Evolutionary conservation across 208 protist species (phyloP).

Genomic region (Leishmania tropica): DNA sequence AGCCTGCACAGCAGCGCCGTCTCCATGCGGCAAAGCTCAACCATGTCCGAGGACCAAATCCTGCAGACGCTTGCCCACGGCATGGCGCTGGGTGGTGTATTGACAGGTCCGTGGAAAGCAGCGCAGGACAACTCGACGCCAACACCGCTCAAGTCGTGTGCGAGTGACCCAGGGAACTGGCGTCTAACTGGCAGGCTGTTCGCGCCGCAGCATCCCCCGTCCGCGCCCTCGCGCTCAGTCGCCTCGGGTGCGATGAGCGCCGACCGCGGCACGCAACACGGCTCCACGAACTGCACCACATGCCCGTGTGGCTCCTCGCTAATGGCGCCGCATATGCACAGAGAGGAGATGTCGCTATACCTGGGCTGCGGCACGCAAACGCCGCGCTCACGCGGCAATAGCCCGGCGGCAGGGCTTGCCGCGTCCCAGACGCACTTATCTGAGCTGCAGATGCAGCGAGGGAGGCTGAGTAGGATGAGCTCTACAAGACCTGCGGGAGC

Average conservation of each 20-base stretch:
- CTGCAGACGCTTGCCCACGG: conserved; percentile 37
- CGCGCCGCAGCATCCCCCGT: not conserved
- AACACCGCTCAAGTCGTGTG: not conserved
- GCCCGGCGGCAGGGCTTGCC: not conserved
- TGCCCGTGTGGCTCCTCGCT: not conserved
- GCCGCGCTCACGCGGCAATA: not conserved
- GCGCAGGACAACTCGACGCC: not conserved
- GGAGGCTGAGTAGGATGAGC: not conserved
- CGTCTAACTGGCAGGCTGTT: not conserved
- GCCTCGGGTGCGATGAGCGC: not conserved
- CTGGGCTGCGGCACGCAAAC: not conserved
- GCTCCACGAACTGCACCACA: not conserved
- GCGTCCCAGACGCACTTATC: not conserved
- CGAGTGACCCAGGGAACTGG: not conserved
- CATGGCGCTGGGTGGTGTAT: conserved; percentile 31
- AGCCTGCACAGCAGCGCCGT: conserved; percentile 20
- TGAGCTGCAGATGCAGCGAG: not conserved
- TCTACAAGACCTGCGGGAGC: not conserved
- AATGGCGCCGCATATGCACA: not conserved
- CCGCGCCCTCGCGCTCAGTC: not conserved
- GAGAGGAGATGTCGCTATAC: not conserved
- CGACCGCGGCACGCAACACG: not conserved
- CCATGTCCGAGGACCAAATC: conserved; percentile 23
- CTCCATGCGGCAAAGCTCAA: conserved; percentile 21
- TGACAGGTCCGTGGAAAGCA: conserved; percentile 10